Base-by-base conservation (phyloP, 768 basidiomycete genomes). In the Pleurotus tuoliensis region DNA sequence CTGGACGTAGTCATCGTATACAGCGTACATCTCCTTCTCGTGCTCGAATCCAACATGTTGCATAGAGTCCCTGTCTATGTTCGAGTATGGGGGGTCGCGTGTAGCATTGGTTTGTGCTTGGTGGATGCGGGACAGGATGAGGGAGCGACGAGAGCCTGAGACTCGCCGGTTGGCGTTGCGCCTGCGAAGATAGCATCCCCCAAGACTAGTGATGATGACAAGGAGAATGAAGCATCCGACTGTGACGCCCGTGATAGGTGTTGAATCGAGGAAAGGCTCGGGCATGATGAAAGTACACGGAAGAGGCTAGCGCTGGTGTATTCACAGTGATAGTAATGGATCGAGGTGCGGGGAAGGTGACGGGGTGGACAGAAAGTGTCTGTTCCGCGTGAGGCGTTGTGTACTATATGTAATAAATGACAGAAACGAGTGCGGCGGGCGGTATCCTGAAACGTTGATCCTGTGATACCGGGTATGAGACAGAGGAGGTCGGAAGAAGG, bases 11-110 rank as follows among this genome's bases (percentile, higher is more conserved):
- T 40, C 51, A 22, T 53, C 51, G 1, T 53, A 53, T 9, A 53
- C 38, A 20, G 51, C 51, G 34, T 22, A 20, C 51, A 53, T 53
- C 18, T 53, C 51, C 39, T 53, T 53, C 37, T 41, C 51, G 18
- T 39, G 18, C 39, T 41, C 51, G 2, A 53, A 53, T 16, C 51
- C 51, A 20, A 41, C 38, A 24, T 53, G 34, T 41, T 53, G 51
- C 37, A 39, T 41, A 7, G 16, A 37, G 15, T 39, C 39, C 3
- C 13, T 39, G 5, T 16, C 39, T 22, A 44, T 44, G 20, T n/a
- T n/a, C 27, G 49, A n/a, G 49, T 15, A 51, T 11, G 39, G 24
- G 38, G 11, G 18, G 18, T 53, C 39, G 15, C 11, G 16, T 16
- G 8, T 38, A 22, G 24, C 16, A 27, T 34, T 13, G 7, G 20